phyloP scores from a whole-genome alignment of 2,329 filamentous ascomycete genomes.

The Botryotinia calthae region DNA sequence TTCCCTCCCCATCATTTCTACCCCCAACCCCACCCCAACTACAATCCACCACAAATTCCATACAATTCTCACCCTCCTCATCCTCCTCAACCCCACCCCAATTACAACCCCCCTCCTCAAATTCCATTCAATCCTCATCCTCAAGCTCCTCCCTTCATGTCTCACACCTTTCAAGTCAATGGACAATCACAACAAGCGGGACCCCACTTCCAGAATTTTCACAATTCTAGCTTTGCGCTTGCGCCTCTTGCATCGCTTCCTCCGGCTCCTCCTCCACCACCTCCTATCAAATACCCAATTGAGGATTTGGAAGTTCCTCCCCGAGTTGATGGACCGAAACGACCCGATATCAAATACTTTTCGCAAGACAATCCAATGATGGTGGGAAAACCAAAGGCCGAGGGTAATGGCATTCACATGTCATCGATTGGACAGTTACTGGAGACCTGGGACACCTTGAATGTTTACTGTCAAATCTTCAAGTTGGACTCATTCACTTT shows the following conservation, averaged over 20 bases:
- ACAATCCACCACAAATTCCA: slow-evolving; percentile 25
- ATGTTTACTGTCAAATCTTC: slow-evolving; percentile 96
- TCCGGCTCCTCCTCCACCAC: slow-evolving; percentile 63
- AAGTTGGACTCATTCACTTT: slow-evolving; percentile 95
- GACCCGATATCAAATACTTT: slow-evolving; percentile 76
- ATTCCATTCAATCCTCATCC: slow-evolving; percentile 30
- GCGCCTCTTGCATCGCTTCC: slow-evolving; percentile 47
- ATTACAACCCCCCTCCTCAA: slow-evolving; percentile 20
- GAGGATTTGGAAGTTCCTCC: slow-evolving; percentile 85
- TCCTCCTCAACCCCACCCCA: slow-evolving; percentile 24
- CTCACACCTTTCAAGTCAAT: slow-evolving; percentile 38
- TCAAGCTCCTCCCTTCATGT: slow-evolving; percentile 29
- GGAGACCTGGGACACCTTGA: slow-evolving; percentile 94
- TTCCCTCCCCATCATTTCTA: slow-evolving; percentile 27
- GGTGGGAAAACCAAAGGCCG: slow-evolving; percentile 46
- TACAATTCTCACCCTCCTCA: slow-evolving; percentile 27
- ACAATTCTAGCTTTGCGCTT: slow-evolving; percentile 47
- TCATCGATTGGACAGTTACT: slow-evolving; percentile 80
- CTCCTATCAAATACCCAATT: slow-evolving; percentile 88
- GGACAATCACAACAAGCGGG: slow-evolving; percentile 38
- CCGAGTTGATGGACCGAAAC: slow-evolving; percentile 56
- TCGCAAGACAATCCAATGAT: slow-evolving; percentile 61
- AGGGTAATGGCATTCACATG: slow-evolving; percentile 67
- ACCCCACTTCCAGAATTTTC: slow-evolving; percentile 40
- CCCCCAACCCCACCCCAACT: slow-evolving; percentile 21